A percentile compares a stretch with the other conserved stretches of the same genome.
Evolutionary conservation across 305 asterid species (phyloP).

Genomic region (Andrographis paniculata): DNA sequence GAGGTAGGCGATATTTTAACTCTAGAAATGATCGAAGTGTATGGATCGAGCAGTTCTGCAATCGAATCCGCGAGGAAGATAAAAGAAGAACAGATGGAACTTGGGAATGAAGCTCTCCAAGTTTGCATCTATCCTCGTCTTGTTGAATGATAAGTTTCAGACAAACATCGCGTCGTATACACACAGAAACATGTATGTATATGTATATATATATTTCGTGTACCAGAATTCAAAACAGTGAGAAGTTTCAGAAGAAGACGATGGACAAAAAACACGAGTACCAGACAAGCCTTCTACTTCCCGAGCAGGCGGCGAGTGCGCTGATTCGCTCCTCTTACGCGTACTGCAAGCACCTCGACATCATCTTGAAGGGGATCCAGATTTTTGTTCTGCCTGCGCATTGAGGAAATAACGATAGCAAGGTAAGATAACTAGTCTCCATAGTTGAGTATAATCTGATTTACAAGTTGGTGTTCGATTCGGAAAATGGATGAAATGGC

Average conservation of each 20-base stretch:
- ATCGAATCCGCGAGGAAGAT: constrained; percentile 16
- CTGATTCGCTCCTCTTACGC: constrained; percentile 57
- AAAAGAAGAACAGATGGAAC: constrained; percentile 19
- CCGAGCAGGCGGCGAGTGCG: constrained; percentile 61
- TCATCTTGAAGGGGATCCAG: constrained; percentile 50
- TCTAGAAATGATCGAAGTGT: constrained; percentile 13
- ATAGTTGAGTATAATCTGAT: too few relatives aligned
- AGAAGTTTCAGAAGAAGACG: neutral
- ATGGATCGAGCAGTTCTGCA: neutral
- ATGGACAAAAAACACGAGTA: neutral
- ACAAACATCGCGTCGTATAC: too few relatives aligned
- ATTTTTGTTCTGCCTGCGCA: constrained; percentile 55
- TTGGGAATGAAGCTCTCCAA: constrained; percentile 12
- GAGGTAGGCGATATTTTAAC: too few relatives aligned
- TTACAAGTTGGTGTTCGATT: constrained; percentile 51
- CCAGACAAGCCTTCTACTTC: constrained; percentile 25
- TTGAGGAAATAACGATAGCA: neutral
- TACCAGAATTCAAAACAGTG: neutral
- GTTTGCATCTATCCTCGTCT: too few relatives aligned
- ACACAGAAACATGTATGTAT: too few relatives aligned
- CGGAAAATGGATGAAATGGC: constrained; percentile 13
- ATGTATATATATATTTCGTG: too few relatives aligned
- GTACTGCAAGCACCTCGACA: constrained; percentile 49
- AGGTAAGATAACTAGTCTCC: too few relatives aligned
- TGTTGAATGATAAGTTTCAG: too few relatives aligned